phyloP scores from a whole-genome alignment of 805 yeast genomes.

The Metschnikowia aberdeeniae region DNA sequence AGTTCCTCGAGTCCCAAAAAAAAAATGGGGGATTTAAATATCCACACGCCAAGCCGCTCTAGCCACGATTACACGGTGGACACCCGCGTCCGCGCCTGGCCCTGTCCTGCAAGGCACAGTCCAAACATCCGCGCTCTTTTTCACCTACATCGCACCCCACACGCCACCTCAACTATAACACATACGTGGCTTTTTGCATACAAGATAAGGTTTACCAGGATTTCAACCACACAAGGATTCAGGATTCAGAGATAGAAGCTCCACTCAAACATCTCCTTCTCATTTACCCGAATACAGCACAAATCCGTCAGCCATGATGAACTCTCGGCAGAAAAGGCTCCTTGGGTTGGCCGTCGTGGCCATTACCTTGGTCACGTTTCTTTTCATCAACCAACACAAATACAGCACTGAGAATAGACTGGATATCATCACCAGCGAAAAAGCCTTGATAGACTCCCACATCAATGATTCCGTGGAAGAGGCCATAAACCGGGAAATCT shows the following conservation, averaged over 20 bases:
- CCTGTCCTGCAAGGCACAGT: background rate
- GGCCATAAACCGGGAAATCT: slow-evolving; percentile 37
- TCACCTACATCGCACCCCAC: slow-evolving; percentile 3
- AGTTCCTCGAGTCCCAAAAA: too few species aligned
- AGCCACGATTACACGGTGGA: too few species aligned
- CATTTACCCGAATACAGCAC: too few species aligned
- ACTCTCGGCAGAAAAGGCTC: slow-evolving; percentile 5
- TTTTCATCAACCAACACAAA: slow-evolving; percentile 30
- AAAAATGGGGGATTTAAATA: too few species aligned
- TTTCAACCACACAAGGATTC: too few species aligned
- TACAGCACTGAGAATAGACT: slow-evolving; percentile 32
- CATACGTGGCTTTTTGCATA: background rate
- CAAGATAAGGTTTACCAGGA: background rate
- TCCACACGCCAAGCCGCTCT: too few species aligned
- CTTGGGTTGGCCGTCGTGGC: slow-evolving; percentile 7
- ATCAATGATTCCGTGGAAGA: slow-evolving; percentile 37
- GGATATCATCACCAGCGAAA: slow-evolving; percentile 10
- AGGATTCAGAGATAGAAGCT: too few species aligned
- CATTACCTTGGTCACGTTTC: slow-evolving; percentile 14
- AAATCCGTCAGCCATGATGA: background rate
- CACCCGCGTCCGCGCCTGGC: background rate
- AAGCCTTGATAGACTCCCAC: slow-evolving; percentile 28
- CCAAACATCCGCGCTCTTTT: background rate
- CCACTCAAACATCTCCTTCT: too few species aligned
- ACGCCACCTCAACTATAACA: background rate